Evolutionary conservation across 306 rosid species (phyloP).

Genomic region (Adenanthera pavonina): DNA sequence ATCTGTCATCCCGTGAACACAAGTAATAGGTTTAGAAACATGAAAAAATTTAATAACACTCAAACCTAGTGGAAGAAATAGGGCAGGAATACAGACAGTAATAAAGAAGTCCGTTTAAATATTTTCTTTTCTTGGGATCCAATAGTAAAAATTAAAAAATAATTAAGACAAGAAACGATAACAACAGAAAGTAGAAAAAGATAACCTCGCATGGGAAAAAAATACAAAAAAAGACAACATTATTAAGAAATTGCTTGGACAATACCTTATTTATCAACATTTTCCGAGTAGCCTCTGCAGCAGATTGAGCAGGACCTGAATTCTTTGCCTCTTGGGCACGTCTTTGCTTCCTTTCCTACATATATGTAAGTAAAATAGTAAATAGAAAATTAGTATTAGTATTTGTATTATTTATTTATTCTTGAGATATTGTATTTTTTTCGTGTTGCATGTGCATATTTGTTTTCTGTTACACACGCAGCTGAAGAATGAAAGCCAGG

Average conservation of each 20-base stretch:
- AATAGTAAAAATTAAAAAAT: not conserved
- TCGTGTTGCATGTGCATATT: too few relatives aligned
- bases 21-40: not conserved
- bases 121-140: not conserved
- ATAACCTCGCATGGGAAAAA: not conserved
- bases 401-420: too few relatives aligned
- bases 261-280: slow-evolving; percentile 70
- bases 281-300: slow-evolving; percentile 70
- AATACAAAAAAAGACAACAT: not conserved
- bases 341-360: slow-evolving; percentile 58
- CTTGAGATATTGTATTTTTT: too few relatives aligned
- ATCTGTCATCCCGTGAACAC: not conserved
- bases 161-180: not conserved
- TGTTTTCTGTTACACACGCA: too few relatives aligned
- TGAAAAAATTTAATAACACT: not conserved
- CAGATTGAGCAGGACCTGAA: slow-evolving; percentile 73
- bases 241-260: slow-evolving; percentile 7
- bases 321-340: slow-evolving; percentile 54
- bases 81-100: not conserved
- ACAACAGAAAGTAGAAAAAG: not conserved
- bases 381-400: too few relatives aligned
- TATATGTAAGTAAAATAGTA: too few relatives aligned
- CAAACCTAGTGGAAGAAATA: too few relatives aligned
- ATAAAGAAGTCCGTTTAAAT: not conserved
- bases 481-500: too few relatives aligned